Evolutionary conservation across 495 filamentous ascomycete genomes (phyloP).

Genomic region (Penicillium diatomitis): DNA sequence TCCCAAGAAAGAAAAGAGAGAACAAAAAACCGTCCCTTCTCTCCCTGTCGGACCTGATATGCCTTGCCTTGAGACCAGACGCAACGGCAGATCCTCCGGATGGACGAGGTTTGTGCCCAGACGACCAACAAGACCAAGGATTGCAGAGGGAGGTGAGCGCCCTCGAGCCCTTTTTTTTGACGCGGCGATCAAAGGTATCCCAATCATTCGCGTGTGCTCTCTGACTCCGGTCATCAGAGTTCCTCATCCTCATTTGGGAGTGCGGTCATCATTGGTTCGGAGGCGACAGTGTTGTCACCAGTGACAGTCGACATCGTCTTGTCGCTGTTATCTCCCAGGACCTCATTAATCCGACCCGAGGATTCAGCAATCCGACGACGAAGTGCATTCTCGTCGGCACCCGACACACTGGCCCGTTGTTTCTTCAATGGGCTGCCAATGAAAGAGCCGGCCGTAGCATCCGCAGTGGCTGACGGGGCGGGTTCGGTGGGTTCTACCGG

Average conservation of each 20-base stretch:
- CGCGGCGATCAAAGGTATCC: background rate
- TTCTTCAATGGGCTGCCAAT: conserved; percentile 80
- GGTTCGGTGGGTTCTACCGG: conserved; percentile 17
- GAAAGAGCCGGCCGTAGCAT: conserved; percentile 33
- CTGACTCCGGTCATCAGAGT: conserved; percentile 14
- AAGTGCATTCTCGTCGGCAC: conserved; percentile 46
- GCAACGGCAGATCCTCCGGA: too few relatives aligned
- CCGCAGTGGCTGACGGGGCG: conserved; percentile 16
- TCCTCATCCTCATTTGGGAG: conserved; percentile 29
- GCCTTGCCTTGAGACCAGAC: too few relatives aligned
- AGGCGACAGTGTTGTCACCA: conserved; percentile 8
- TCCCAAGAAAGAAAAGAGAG: too few relatives aligned
- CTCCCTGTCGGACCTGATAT: too few relatives aligned
- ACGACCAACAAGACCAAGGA: too few relatives aligned
- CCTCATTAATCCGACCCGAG: conserved; percentile 28
- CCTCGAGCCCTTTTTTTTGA: too few relatives aligned
- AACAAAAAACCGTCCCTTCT: too few relatives aligned
- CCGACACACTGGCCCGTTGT: conserved; percentile 62
- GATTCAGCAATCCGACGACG: conserved; percentile 40
- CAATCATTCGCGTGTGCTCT: background rate
- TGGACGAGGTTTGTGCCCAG: too few relatives aligned
- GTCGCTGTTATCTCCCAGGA: conserved; percentile 15
- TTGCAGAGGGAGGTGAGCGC: too few relatives aligned
- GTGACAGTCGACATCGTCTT: conserved; percentile 2
- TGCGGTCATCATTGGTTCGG: background rate